Evolutionary conservation across 495 filamentous ascomycete species (phyloP), one percentile per base, ranked within the genome.

Genomic region (Penicillium goetzii): DNA sequence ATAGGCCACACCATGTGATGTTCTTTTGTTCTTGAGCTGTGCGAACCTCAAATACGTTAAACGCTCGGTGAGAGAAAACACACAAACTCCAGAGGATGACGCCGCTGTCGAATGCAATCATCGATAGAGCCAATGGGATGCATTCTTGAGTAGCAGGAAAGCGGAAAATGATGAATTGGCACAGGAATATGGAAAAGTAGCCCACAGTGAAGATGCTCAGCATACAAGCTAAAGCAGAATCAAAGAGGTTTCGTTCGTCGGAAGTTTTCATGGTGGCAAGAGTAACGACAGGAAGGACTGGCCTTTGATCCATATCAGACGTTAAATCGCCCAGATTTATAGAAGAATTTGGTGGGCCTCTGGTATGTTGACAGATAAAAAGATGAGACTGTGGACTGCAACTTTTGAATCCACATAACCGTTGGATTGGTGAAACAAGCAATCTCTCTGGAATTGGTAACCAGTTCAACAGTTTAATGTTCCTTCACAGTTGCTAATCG

Each of bases 81-180:
- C n/a, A 49, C 55, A 33, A 53, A 23, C 50, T 38, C 55, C 51
- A 60, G 5, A 62, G 55, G 2, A 60, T 26, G 14, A 45, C 59
- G 25, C 63, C 63, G 21, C 38, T 41, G 26, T 59, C 36, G 26
- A 62, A 62, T 19, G 32, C 47, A 17, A 61, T 49, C 26, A 62
- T 56, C 0, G 63, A 43, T 36, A 66, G 51, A 14, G 63, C 56
- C 33, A 34, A 34, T 17, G 53, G 61, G 53, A 66, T 66, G 23
- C 7, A 41, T 12, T 52, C 54, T 21, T 47, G 53, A 28, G 55
- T 21, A 9, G 55, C 36, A 4, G 63, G 59, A 30, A 66, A 62
- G 34, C 58, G 63, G n/a, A 61, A 59, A 28, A 66, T 49, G 17
- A 66, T 52, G 21, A 54, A 61, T 58, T 66, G 63, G 9, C 58